Base-by-base conservation (phyloP, 768 basidiomycete genomes). In the Arthromyces matolae region DNA sequence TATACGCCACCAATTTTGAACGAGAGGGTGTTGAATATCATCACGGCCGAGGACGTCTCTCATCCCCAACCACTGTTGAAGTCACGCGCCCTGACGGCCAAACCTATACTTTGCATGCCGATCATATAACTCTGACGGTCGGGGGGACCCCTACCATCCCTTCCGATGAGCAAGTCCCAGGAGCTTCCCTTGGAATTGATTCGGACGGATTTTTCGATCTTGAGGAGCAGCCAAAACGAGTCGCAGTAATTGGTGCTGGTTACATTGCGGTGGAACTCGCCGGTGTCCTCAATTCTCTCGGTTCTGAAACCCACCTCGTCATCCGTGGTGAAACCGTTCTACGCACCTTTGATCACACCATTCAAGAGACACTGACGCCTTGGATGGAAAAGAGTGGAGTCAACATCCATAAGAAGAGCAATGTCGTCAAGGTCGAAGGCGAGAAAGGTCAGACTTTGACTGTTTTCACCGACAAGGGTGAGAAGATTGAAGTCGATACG, bases 241-340 rank as follows among this genome's bases (percentile, higher is more conserved):
- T 96, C 24, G 94, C 86, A 3, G 86, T 98, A 45, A 84, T 97
- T 34, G 96, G 96, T 37, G 96, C 96, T 12, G 96, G 96, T 1
- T 99, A 99, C 66, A 98, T 99, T 57, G 93, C 93, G 14, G 90
- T 97, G 52, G 96, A 99, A 68, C 82, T 99, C 37, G 92, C 95
- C 4, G 96, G 96, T 16, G 81, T 99, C 45, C 81, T 99, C 69
- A 82, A 97, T 67, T 77, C 89, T 6, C 81, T 96, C 47, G 93
- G 94, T 18, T 79, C 85, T 28, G 92, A 98, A 68, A 93, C 93
- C 7, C 93, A 97, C 63, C 67, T 98, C 55, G 65, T 97, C 64
- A 97, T 97, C 56, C 86, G 96, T 44, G 76, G 84, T 43, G 90
- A 98, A 43, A 86, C 81, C 46, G 90, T 98, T 34, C 75, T 99